These are phyloP conservation scores for Lathyrus tuberosus DNA, from an alignment of 306 rosid species.

Conservation along the genomic window DNA sequence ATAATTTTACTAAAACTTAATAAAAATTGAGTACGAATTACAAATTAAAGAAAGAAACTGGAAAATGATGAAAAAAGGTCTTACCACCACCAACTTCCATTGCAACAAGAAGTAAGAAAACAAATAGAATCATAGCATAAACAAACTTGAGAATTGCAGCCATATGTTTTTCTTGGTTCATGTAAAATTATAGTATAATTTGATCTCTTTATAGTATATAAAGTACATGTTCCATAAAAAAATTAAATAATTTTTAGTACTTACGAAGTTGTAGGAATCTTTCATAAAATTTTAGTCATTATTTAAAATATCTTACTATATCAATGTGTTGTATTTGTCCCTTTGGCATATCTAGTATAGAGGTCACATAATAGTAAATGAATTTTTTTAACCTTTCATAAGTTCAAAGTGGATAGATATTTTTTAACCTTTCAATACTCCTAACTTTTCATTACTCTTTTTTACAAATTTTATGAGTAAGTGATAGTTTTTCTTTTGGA, in stretches of 20 bases:
- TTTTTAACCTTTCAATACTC: no score
- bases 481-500: no score
- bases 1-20: not conserved
- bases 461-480: no score
- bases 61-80: not conserved
- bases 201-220: not conserved
- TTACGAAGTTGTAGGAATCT: not conserved
- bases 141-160: not conserved
- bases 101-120: not conserved
- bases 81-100: not conserved
- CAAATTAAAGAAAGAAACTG: not conserved
- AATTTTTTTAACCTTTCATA: not conserved
- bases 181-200: not conserved
- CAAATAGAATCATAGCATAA: not conserved
- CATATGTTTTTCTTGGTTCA: not conserved
- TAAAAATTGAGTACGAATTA: not conserved
- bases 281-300: not conserved
- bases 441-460: no score
- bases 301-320: not conserved
- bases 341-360: not conserved
- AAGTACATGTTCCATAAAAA: not conserved
- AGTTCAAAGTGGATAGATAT: not conserved
- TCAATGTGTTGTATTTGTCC: not conserved
- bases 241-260: no score
- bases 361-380: not conserved